Base-by-base conservation (phyloP, 2,329 filamentous ascomycete species). In the Neospermospora avenae region DNA sequence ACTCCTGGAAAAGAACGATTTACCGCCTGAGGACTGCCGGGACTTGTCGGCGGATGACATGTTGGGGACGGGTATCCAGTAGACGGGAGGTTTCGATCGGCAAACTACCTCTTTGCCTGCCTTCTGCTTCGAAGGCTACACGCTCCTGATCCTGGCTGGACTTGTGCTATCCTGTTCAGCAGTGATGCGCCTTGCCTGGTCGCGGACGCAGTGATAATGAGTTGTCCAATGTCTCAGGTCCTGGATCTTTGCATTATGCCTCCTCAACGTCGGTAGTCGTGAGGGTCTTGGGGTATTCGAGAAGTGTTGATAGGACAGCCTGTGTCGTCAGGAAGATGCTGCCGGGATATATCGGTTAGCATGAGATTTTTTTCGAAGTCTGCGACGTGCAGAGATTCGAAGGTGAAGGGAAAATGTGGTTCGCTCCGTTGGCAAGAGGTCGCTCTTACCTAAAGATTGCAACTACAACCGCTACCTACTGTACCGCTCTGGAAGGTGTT, bases 1-100 rank as follows among this genome's bases (percentile, higher is more conserved):
- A 77, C 87, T 89, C 72, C 92, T 85, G 71, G 91, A 92, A 79
- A 97, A 97, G 80, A 97, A 91, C 64, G 88, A 91, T 74, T 88
- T 88, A 73, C 85, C 83, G 73, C 86, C 88, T 71, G 81, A 81
- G 66, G 89, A 91, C 80, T 93, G 89, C 76, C 90, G 86, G 71
- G 88, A 82, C 78, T 93, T 91, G 59, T 90, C 88, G 79, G 88
- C 81, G 73, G 84, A 81, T 70, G 86, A 80, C 84, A 85, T 84
- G 57, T 56, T 68, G 28, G 54, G 44, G 25, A 25, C 28, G 55
- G 35, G 31, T 11, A 51, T 24, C 41, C 34, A 54, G 60, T 55
- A 42, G 63, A 48, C 48, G 25, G 45, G 34, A 53, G 31, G 61
- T 67, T 68, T 67, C 62, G 54, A 62, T 60, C 62, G 55, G 45